phyloP scores from a whole-genome alignment of 495 filamentous ascomycete species.

The Neurospora sp. region DNA sequence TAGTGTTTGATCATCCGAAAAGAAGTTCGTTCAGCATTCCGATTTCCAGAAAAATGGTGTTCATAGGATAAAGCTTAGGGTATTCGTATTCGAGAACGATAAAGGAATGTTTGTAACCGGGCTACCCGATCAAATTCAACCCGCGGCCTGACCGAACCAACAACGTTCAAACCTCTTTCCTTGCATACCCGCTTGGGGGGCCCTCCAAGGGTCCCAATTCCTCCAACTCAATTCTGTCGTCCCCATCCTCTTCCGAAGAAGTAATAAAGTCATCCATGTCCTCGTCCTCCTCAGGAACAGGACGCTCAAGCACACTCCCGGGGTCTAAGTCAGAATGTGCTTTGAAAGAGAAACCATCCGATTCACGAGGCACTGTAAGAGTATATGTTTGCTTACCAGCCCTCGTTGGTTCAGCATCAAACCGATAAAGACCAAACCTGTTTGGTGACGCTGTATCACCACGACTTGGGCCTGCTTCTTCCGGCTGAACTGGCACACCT shows the following conservation, averaged over 20 bases:
- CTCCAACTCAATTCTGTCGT: not conserved
- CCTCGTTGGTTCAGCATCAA: not conserved
- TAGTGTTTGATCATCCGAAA: not conserved
- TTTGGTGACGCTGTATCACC: not conserved
- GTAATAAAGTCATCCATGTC: slow-evolving; percentile 13
- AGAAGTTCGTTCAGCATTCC: not conserved
- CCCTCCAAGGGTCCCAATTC: not conserved
- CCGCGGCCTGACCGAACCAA: not conserved
- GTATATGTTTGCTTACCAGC: not conserved
- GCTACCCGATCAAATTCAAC: not conserved
- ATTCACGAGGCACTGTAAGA: not conserved
- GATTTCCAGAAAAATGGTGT: not conserved
- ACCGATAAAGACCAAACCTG: not conserved
- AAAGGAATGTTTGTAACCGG: not conserved
- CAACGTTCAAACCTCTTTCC: not conserved
- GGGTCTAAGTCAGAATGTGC: not conserved
- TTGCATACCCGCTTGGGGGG: not conserved
- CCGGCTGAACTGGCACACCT: not conserved
- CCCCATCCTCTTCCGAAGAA: slow-evolving; percentile 4
- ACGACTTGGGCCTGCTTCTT: not conserved
- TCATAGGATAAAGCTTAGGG: not conserved
- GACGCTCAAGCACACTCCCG: not conserved
- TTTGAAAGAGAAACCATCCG: not conserved
- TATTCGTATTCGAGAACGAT: not conserved
- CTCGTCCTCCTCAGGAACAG: slow-evolving; percentile 6